A percentile compares a stretch with the other conserved stretches of the same genome.
Evolutionary conservation across 768 basidiomycete genomes (phyloP).

Genomic region (Chalciporus piperatus): DNA sequence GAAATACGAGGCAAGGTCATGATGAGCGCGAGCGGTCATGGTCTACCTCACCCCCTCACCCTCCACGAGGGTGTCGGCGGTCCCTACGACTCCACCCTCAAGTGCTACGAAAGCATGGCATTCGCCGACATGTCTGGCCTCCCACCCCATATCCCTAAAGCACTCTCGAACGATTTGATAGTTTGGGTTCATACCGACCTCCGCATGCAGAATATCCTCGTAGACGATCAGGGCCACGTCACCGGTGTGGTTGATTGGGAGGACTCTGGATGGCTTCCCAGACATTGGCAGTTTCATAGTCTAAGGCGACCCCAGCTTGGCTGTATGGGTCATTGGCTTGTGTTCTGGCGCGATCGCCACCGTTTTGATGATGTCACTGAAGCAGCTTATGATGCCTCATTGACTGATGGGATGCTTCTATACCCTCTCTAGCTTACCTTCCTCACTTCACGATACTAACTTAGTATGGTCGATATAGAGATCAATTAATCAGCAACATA

Average conservation of each 20-base stretch:
- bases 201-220: constrained; percentile 18
- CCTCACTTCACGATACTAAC: background rate
- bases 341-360: constrained; percentile 1
- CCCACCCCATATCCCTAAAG: background rate
- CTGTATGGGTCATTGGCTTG: constrained; percentile 11
- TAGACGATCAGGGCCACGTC: constrained; percentile 16
- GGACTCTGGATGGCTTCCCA: constrained; percentile 23
- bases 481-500: background rate
- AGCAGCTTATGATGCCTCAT: constrained; percentile 7
- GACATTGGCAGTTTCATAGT: constrained; percentile 21
- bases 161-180: constrained; percentile 9
- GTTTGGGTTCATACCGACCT: constrained; percentile 20
- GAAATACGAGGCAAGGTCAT: constrained; percentile 16
- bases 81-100: constrained; percentile 16
- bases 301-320: constrained; percentile 8
- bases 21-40: constrained; percentile 24
- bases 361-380: constrained; percentile 7
- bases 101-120: constrained; percentile 15
- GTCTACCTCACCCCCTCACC: constrained; percentile 17
- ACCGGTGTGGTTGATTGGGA: constrained; percentile 26
- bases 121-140: constrained; percentile 4
- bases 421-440: constrained; percentile 3
- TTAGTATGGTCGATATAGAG: background rate
- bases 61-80: constrained; percentile 13
- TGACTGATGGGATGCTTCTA: constrained; percentile 3